Evolutionary conservation across 2,329 filamentous ascomycete genomes (phyloP), one percentile per base, ranked within the genome.

Genomic region (Colletotrichum sp.): DNA sequence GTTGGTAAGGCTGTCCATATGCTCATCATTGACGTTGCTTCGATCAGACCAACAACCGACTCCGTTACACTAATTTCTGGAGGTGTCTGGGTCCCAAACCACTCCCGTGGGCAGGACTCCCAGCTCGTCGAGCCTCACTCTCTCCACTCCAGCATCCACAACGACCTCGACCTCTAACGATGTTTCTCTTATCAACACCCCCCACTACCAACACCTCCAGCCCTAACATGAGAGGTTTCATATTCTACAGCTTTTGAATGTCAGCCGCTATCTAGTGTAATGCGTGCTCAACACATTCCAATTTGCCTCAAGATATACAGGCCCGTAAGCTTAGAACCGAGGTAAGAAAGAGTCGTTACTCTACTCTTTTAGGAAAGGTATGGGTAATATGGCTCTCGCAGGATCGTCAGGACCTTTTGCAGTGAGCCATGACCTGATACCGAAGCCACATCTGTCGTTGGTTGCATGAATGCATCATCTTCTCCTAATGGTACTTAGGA

Each of bases 21-120:
- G 0, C 14, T 18, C 36, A 2, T 38, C 1, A 3, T 38, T 1
- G 2, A 38, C 14, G 1, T 38, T 18, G 7, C 36, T 16, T 38
- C 1, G 14, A 38, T 10, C 38, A 43, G 38, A 43, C 5, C 9
- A 43, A n/a, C 0, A 2, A 43, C 9, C 38, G 1, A n/a, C 18
- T 43, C 18, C 5, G 18, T 10, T n/a, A 4, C 38, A 9, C 38
- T 10, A 10, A 12, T 2, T 43, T 3, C 8, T 43, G 18, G 18
- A n/a, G 9, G 38, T n/a, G 18, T 43, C 1, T 43, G 38, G 38
- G 9, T n/a, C 3, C 4, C 8, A 2, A 18, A 43, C 9, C 5
- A 43, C 38, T n/a, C 1, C 18, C 18, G 38, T n/a, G 9, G 18
- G 38, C 38, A 43, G n/a, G 3, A 43, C 18, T 4, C 5, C 18